Conservation (phyloP, 2,329 filamentous ascomycete genomes). For the Sarocladium strictum region DNA sequence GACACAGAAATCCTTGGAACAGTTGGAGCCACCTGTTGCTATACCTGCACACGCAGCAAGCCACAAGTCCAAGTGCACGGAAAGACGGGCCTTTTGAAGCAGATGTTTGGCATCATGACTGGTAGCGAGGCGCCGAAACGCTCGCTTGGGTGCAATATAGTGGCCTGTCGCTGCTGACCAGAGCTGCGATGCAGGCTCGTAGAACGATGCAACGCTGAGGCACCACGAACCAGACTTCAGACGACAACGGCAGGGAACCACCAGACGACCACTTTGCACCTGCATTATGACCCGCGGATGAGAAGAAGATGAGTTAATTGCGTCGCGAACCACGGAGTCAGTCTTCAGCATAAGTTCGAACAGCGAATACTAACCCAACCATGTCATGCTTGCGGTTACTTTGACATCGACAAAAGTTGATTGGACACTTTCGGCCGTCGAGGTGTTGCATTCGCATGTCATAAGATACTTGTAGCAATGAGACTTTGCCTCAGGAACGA, state of each 20-base stretch:
- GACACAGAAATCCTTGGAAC: no score
- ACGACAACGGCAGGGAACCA: not conserved
- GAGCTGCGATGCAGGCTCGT: not conserved
- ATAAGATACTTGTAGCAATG: no score
- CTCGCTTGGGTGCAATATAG: not conserved
- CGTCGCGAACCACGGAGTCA: not conserved
- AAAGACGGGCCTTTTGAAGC: not conserved
- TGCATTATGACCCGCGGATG: not conserved
- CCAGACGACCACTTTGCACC: not conserved
- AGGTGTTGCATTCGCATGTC: no score
- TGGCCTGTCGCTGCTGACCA: not conserved
- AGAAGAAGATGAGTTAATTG: not conserved
- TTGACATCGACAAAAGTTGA: no score
- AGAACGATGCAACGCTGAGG: slow-evolving; percentile 4
- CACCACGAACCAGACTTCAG: not conserved
- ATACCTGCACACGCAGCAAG: not conserved
- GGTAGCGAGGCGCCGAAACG: not conserved
- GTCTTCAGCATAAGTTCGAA: no score
- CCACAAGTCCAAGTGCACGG: not conserved
- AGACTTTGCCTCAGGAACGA: no score
- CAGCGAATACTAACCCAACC: not conserved
- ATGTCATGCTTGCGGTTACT: no score
- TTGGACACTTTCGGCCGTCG: no score
- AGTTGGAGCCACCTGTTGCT: not conserved
- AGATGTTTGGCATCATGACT: not conserved